Evolutionary conservation across 768 basidiomycete species (phyloP).

Genomic region (Tulasnella sp.): DNA sequence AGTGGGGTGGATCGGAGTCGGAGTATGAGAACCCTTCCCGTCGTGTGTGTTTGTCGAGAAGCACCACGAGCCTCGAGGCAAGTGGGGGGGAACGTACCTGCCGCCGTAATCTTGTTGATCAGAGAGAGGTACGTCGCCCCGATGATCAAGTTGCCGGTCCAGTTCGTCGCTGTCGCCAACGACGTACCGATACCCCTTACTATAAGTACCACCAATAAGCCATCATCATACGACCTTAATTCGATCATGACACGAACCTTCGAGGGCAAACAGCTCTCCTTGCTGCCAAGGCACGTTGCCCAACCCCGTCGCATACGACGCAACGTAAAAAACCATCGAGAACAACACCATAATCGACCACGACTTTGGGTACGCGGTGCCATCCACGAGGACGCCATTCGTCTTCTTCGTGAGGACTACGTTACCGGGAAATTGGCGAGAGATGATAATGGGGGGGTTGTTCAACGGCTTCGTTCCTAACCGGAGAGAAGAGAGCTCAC

Average conservation of each 20-base stretch:
- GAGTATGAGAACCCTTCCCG: not conserved
- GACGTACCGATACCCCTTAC: constrained; percentile 73
- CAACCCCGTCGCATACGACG: constrained; percentile 69
- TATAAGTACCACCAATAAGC: constrained; percentile 27
- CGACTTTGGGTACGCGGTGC: constrained; percentile 47
- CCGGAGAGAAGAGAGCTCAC: constrained; percentile 33
- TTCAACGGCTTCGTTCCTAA: not conserved
- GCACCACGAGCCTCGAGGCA: not conserved
- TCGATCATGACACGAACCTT: constrained; percentile 39
- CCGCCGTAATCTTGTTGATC: constrained; percentile 63
- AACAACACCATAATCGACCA: constrained; percentile 66
- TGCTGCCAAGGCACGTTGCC: constrained; percentile 86
- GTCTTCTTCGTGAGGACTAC: constrained; percentile 57
- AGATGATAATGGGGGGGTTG: not conserved
- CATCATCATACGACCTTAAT: not conserved
- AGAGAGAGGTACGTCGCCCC: constrained; percentile 72
- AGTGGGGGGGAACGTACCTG: constrained; percentile 31
- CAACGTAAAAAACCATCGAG: constrained; percentile 78
- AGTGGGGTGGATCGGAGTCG: not conserved
- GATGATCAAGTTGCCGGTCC: constrained; percentile 69
- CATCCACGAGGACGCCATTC: constrained; percentile 50
- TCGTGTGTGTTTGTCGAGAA: not conserved
- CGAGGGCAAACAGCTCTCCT: constrained; percentile 72
- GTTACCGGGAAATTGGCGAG: not conserved
- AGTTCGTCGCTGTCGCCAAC: constrained; percentile 67